Evolutionary conservation across 2,329 filamentous ascomycete genomes (phyloP), one percentile per base, ranked within the genome.

Genomic region (Hymenoscyphus albidus): DNA sequence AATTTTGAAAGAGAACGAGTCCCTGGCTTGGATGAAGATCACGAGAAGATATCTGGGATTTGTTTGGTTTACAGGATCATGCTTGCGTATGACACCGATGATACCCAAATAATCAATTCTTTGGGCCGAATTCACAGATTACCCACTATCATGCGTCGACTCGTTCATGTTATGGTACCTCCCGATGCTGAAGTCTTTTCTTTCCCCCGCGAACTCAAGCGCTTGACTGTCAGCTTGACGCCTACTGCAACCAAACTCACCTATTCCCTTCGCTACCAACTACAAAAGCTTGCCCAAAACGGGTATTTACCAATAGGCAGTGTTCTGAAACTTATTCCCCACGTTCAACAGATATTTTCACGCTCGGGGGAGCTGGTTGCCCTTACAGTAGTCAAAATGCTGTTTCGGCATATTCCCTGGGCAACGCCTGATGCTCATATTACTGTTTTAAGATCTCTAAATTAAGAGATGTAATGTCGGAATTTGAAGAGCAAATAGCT

Each of bases 251-350:
- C 65, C 63, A 77, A 65, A 51, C 55, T 85, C 64, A 77, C 83
- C 5, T 91, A 87, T 67, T 73, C 76, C 0, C 71, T 88, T 0
- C 78, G 85, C 5, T 90, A 86, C 70, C 88, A 90, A 69, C 77
- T 91, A 5, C 82, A 89, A 60, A 82, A 81, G 16, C 76, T 93
- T 5, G 85, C 87, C 0, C 80, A 82, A 70, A 89, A 90, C 68
- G 85, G 84, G 31, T 85, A 83, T 62, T 78, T 92, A 0, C 78
- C 85, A 13, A 88, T 89, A 0, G 69, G 72, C 0, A 83, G 77
- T 1, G 84, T 86, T 0, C 58, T 78, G 0, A 66, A 72, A 1
- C 71, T 91, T 4, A 68, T 77, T 1, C 77, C 89, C 1, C 72
- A 75, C 3, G 44, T 67, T 0, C 66, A 79, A 0, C 75, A 71